These are phyloP conservation scores for Hypericum androsaemum DNA, from an alignment of 345 rosid genomes.

Conservation along the genomic window DNA sequence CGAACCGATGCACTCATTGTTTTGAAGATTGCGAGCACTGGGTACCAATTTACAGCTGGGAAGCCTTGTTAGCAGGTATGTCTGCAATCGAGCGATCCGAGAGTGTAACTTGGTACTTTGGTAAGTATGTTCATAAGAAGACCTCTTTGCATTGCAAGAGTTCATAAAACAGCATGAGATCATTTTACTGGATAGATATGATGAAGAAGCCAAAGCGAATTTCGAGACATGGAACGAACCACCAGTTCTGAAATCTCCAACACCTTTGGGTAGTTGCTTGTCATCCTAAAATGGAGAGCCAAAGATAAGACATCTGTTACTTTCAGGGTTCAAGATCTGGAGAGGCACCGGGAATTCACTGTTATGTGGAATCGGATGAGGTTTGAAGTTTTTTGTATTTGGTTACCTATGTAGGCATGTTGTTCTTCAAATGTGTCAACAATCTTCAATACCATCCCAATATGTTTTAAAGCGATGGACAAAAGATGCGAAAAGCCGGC, in stretches of 20 bases:
- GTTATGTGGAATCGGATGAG: slow-evolving; percentile 16
- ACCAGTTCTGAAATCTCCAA: slow-evolving; percentile 20
- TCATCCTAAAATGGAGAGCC: slow-evolving; percentile 20
- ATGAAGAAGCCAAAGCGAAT: slow-evolving; percentile 20
- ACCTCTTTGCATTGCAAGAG: slow-evolving; percentile 18
- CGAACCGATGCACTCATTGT: slow-evolving; percentile 15
- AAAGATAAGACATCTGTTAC: slow-evolving; percentile 12
- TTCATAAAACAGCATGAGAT: slow-evolving; percentile 21
- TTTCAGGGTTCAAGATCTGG: slow-evolving; percentile 21
- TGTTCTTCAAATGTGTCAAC: slow-evolving; percentile 32
- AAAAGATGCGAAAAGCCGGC: slow-evolving; percentile 26
- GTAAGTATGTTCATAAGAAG: slow-evolving; percentile 19
- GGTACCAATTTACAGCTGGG: slow-evolving; percentile 20
- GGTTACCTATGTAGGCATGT: slow-evolving; percentile 42
- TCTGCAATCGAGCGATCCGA: slow-evolving; percentile 19
- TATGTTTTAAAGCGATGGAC: slow-evolving; percentile 36
- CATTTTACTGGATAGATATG: slow-evolving; percentile 15
- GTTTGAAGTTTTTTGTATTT: slow-evolving; percentile 16
- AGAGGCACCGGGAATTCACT: slow-evolving; percentile 14
- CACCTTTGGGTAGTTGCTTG: slow-evolving; percentile 23
- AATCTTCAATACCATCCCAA: slow-evolving; percentile 23
- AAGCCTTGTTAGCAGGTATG: slow-evolving; percentile 17
- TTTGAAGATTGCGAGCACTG: slow-evolving; percentile 20
- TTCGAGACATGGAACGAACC: slow-evolving; percentile 20
- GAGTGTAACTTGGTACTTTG: slow-evolving; percentile 17